Evolutionary conservation across 768 basidiomycete species (phyloP), one percentile per base, ranked within the genome.

Genomic region (Collybia sordida): DNA sequence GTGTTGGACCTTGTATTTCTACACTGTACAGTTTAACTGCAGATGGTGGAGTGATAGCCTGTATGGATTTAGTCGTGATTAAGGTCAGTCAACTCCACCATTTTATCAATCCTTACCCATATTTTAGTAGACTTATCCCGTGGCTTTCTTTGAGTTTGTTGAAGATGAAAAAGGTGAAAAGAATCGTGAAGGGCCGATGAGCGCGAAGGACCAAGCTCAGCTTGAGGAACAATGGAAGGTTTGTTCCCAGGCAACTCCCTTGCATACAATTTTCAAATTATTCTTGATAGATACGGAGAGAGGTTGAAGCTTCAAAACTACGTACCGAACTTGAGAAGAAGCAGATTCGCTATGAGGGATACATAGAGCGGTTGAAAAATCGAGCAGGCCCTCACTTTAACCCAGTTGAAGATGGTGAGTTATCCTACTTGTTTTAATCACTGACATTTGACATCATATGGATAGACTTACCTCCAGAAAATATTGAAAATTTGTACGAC

Each of bases 11-110:
- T 1, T 89, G 79, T 59, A 74, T 95, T 22, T 82, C 91, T 0
- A 88, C 89, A 0, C 69, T 98, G 54, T 78, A 84, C 50, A 90
- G 88, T 60, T 67, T 99, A 43, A 85, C 86, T 0, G 64, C 83
- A 0, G 90, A 95, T 59, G 97, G 97, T 0, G 97, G 96, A 0
- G 55, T 74, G 6, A 79, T 96, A 0, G 72, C 86, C 6, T 76
- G 86, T 6, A 73, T 95, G 77, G 87, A 93, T 61, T 52, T 97
- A 7, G 73, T 83, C 15, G 70, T 98, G 17, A 69, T 77, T 2
- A 90, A 88, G 72, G 83, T 88, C 37, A 35, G 43, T 28, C n/a
- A 28, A 19, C 1, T 31, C 50, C 25, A 37, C 18, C 17, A 22
- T 51, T 27, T 34, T 21, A 36, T 45, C 24, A 11, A 45, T 15